phyloP scores from a whole-genome alignment of 2,329 filamentous ascomycete genomes.

The Colletotrichum orchidophilum region DNA sequence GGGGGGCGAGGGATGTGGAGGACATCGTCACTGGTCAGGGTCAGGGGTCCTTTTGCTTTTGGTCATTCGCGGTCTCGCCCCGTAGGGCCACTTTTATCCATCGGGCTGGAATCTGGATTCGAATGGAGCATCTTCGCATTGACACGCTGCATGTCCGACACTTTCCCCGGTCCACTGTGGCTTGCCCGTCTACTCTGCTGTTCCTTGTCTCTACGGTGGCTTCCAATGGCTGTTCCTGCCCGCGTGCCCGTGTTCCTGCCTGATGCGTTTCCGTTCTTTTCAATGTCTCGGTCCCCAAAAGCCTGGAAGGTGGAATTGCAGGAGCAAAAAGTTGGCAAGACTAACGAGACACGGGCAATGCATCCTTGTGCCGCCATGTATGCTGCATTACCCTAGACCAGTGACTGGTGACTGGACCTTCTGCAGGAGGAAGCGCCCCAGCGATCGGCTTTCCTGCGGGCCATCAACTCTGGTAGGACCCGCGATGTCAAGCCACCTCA shows the following conservation, averaged over 20 bases:
- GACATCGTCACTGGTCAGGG: not conserved
- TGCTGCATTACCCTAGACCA: too few relatives aligned
- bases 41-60: not conserved
- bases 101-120: not conserved
- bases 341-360: not conserved
- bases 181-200: too few relatives aligned
- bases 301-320: not conserved
- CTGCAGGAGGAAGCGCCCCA: constrained; percentile 18
- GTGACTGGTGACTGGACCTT: not conserved
- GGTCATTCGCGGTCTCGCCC: not conserved
- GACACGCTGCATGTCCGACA: not conserved
- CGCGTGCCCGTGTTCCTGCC: not conserved
- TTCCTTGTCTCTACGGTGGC: not conserved
- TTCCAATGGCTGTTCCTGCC: not conserved
- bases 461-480: constrained; percentile 5
- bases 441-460: constrained; percentile 21
- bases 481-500: not conserved
- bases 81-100: not conserved
- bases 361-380: not conserved
- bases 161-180: not conserved
- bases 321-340: not conserved
- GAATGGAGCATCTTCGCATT: not conserved
- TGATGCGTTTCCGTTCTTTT: not conserved
- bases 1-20: not conserved
- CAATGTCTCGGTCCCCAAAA: not conserved